Percentiles rank a stretch among this genome's conserved stretches.
phyloP scores from a whole-genome alignment of 164 flowering plant species.

The Hamamelis virginiana region DNA sequence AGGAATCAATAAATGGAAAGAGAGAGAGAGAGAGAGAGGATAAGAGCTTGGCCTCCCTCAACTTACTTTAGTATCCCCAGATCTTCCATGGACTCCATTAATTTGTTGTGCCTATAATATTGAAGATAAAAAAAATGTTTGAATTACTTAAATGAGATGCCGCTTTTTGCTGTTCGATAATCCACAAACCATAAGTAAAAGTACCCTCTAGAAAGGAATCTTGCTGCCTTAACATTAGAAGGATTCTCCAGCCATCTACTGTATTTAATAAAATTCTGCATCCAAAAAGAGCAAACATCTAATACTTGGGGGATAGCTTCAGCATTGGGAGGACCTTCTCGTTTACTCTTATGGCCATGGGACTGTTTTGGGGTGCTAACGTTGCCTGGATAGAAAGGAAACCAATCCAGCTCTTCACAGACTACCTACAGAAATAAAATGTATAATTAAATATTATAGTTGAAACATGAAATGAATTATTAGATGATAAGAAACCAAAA shows the following conservation, averaged over 20 bases:
- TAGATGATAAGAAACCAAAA: not conserved
- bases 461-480: conserved; percentile 2
- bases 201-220: conserved; percentile 89
- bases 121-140: not conserved
- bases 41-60: conserved; percentile 4
- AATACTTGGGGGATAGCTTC: conserved; percentile 73
- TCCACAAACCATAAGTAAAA: conserved; percentile 3
- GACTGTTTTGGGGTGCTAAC: conserved; percentile 32
- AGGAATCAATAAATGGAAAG: not conserved
- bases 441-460: conserved; percentile 1
- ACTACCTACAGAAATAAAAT: conserved; percentile 59
- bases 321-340: conserved; percentile 62
- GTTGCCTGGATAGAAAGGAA: conserved; percentile 77
- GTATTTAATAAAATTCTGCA: conserved; percentile 85
- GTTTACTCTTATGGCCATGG: conserved; percentile 53
- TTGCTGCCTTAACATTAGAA: conserved; percentile 87
- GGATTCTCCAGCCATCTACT: conserved; percentile 91
- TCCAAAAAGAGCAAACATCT: conserved; percentile 87
- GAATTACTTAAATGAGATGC: conserved; percentile 1
- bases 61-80: conserved; percentile 68
- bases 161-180: not conserved
- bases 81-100: conserved; percentile 63
- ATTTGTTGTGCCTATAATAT: conserved; percentile 58
- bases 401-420: conserved; percentile 98
- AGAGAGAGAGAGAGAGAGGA: conserved; percentile 10